Base-by-base conservation (phyloP, 371 early-diverging fungal genomes). In the Vairimorpha apis region DNA sequence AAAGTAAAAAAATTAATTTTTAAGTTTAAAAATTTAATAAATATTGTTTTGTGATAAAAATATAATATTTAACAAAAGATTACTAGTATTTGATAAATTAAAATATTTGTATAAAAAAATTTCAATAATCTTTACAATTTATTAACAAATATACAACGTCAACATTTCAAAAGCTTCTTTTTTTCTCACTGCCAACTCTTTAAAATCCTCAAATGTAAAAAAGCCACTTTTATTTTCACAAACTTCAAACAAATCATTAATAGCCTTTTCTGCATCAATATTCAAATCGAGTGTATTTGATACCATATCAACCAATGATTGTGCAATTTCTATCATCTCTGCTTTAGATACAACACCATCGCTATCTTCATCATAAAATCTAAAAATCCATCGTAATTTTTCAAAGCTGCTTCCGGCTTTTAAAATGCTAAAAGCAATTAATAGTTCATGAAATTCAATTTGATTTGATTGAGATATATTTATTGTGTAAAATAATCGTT, bases 191-290 rank as follows among this genome's bases (percentile, higher is more conserved):
- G 64, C 37, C 21, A 79, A 45, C 33, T 38, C 64, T 47, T 79
- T 76, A 60, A 80, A 80, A 67, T 80, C 81, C 7, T 77, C 74
- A 62, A 80, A 80, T 4, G 78, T 80, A 13, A 80, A 63, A 69
- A 77, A 77, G 41, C 78, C 76, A 45, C 69, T 75, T 44, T 55
- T 25, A 64, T 71, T 67, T 2, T 71, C 77, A 7, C 79, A 21
- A 14, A 41, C 45, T 14, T 27, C 10, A 65, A 80, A 77, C 0
- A 80, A 72, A 43, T 62, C 53, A 30, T 72, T 67, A 2, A 74
- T 44, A 29, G 47, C 29, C 23, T 60, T 58, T 32, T 65, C 55
- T 2, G 63, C 47, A 59, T 76, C 73, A 32, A 74, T 45, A 35
- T 60, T 23, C 4, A 67, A 16, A 43, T 76, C 75, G 27, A 80